Evolutionary conservation across 768 basidiomycete genomes (phyloP).

Genomic region (Pleurotus sapidus): DNA sequence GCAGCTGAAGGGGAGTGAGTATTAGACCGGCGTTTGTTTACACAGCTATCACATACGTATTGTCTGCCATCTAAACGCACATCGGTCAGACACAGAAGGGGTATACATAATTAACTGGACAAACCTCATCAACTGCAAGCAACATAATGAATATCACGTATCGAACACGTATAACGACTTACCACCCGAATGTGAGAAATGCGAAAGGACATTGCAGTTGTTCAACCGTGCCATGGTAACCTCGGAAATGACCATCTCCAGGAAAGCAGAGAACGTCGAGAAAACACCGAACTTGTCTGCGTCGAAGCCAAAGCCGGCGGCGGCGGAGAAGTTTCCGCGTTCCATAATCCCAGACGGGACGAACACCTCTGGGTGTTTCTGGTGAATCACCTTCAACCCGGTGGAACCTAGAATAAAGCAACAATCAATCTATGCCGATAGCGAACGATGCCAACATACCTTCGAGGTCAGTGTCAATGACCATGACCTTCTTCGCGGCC

Average conservation of each 20-base stretch:
- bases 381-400: slow-evolving; percentile 83
- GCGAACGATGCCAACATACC: background rate
- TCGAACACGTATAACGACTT: slow-evolving; percentile 17
- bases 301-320: slow-evolving; percentile 85
- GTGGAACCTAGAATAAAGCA: slow-evolving; percentile 71
- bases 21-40: background rate
- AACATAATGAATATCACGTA: slow-evolving; percentile 1
- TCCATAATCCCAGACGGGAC: slow-evolving; percentile 86
- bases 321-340: slow-evolving; percentile 79
- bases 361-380: slow-evolving; percentile 89
- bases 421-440: too few relatives aligned
- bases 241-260: slow-evolving; percentile 89
- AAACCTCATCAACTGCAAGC: slow-evolving; percentile 57
- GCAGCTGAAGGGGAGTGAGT: slow-evolving; percentile 20
- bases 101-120: slow-evolving; percentile 5
- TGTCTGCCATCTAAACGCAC: slow-evolving; percentile 36
- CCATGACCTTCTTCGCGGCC: slow-evolving; percentile 76
- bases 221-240: slow-evolving; percentile 92
- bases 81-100: background rate
- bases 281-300: slow-evolving; percentile 83
- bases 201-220: slow-evolving; percentile 81
- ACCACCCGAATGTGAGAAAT: slow-evolving; percentile 90
- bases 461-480: slow-evolving; percentile 68
- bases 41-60: slow-evolving; percentile 34
- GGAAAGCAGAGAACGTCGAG: slow-evolving; percentile 89